Evolutionary conservation across 805 yeast genomes (phyloP), one percentile per base, ranked within the genome.

Genomic region (Kluyveromyces aestuarii): DNA sequence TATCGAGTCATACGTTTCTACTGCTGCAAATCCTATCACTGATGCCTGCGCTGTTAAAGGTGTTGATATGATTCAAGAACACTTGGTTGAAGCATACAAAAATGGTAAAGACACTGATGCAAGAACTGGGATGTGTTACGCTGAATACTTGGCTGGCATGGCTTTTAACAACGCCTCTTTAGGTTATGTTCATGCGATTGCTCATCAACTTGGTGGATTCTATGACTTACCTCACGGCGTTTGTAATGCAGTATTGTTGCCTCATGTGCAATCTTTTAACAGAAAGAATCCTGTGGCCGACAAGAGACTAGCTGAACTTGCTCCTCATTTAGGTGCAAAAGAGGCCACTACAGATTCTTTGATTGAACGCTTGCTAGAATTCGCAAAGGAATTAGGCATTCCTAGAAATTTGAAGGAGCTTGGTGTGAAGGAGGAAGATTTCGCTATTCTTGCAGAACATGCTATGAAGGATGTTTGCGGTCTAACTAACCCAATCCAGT

Each of bases 1-100:
- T 14, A 60, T 72, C 47, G 75, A 72, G 52, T 68, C 73, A n/a
- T 72, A 66, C 62, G 72, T 74, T 35, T 73, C 75, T 16, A 68
- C 72, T 44, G 75, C 74, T n/a, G 71, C 75, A 17, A 71, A 69
- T 58, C 75, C 75, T 21, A 71, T 72, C 49, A 68, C 73, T 6
- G 75, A 72, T 48, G 64, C 72, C 33, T 71, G 71, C 56, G 69
- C 72, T 27, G 54, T 71, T 50, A 72, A 70, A 47, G 75, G 73
- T 16, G 58, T 72, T 45, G 59, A 63, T 37, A 58, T 72, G 67
- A 62, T 69, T 42, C 66, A 65, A 44, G 62, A 71, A 58, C 70
- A 71, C 50, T 62, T 72, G 45, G 70, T 71, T 5, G 64, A 71
- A 19, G 62, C 72, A 1, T 70, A 66, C 49, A 53, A 55, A 18